Base-by-base conservation (phyloP, 2,329 filamentous ascomycete species). In the Aspergillus transmontanensis region DNA sequence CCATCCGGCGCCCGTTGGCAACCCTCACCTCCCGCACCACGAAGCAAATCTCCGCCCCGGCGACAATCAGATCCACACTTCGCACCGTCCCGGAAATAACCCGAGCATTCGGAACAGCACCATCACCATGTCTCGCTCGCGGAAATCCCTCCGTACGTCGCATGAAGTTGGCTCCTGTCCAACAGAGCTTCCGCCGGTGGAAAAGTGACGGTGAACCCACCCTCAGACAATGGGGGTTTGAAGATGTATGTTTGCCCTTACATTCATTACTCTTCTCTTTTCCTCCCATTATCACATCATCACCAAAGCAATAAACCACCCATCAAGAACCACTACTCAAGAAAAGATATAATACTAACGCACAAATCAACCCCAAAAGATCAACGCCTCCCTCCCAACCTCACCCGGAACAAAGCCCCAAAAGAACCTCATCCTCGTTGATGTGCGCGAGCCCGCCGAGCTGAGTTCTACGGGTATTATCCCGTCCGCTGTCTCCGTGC, bases 401-500 rank as follows among this genome's bases (percentile, higher is more conserved):
- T 41, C 39, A 1, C 39, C 69, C 39, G 39, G 53, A 39, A 63
- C 72, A 39, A 68, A 64, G 11, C 67, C 74, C 19, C 69, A 73
- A 62, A 71, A 66, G 16, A 66, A 71, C 23, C 67, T 75, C 32
- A 79, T 80, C 66, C 72, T 80, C 43, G 70, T 80, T 62, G 82
- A 83, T 67, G 82, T 83, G 66, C 81, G 82, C 66, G 81, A 83
- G 74, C 81, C 82, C 60, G 68, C 73, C 64, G 80, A 83, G 70
- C 69, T 83, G n/a, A 66, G 66, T 58, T 69, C 75, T 23, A 81
- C 81, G 1, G 80, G 82, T 14, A 77, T 80, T 6, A 97, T 99
- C 73, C 95, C 95, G 1, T 86, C 86, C 53, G 89, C 93, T 1
- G 81, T 94, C 72, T 94, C 94, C 81, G 87, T 99, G 56, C 94